Base-by-base conservation (phyloP, 2,329 filamentous ascomycete genomes). In the Pyrenophora graminea region DNA sequence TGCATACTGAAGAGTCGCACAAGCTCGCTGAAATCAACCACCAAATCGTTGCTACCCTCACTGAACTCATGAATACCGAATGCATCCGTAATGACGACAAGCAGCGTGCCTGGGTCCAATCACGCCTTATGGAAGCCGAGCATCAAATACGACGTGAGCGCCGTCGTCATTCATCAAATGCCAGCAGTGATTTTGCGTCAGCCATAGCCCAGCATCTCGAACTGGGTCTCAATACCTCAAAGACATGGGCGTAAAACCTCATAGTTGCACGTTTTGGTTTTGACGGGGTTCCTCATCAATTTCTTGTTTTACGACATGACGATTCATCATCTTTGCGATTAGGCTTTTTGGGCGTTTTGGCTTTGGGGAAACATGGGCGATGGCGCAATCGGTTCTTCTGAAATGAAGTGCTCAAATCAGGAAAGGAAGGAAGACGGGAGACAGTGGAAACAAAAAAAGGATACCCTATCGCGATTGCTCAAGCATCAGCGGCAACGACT, bases 41-140 rank as follows among this genome's bases (percentile, higher is more conserved):
- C 43, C 77, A 80, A 56, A 81, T 82, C 67, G 82, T 82, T 59
- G 74, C 72, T 17, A 81, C 78, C 8, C 72, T 83, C 40, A 83
- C 80, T 9, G 79, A 81, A 51, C 69, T 83, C 1, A 68, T 83
- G 46, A 82, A 83, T 56, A 81, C 79, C 39, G 77, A 80, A 13
- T 74, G 74, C 34, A 80, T 81, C 3, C 75, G 74, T 34, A 63
- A 69, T 8, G 79, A 82, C 64, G 64, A 70, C 1, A 74, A 74
- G 52, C 69, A 70, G 51, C 72, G 80, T 34, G 68, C 69, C 13
- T 82, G 79, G 79, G 76, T 82, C 10, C 80, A 82, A 58, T 73
- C 72, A 4, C 71, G 77, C 39, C 68, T 83, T 39, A 81, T 83
- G 78, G 80, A 82, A 47, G 76, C 78, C 2, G 80, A 83, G 61